Conservation (phyloP, 2,329 filamentous ascomycete genomes). For the Diaporthe vexans region DNA sequence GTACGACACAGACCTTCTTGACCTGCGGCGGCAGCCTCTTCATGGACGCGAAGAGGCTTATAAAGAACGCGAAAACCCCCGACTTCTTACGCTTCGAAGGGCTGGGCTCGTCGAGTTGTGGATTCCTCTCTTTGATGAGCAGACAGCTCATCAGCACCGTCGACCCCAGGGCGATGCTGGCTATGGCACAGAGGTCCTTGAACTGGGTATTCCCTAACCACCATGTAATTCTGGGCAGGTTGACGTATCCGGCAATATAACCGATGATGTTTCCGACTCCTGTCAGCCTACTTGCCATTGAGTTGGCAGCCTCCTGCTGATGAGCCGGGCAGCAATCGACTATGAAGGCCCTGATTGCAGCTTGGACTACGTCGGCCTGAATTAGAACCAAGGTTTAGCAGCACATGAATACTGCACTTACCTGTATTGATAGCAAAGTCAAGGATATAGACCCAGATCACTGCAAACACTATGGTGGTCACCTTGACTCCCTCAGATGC, state of each 20-base stretch:
- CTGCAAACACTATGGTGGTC: slow-evolving; percentile 81
- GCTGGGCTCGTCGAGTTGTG: slow-evolving; percentile 77
- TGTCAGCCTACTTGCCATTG: slow-evolving; percentile 90
- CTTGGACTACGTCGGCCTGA: slow-evolving; percentile 76
- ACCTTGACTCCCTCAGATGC: slow-evolving; percentile 75
- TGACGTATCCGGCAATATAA: slow-evolving; percentile 87
- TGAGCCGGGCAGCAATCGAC: slow-evolving; percentile 93
- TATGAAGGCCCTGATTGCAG: slow-evolving; percentile 90
- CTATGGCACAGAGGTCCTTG: slow-evolving; percentile 90
- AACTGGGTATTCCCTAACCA: slow-evolving; percentile 92
- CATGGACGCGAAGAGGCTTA: slow-evolving; percentile 81
- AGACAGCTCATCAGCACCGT: slow-evolving; percentile 80
- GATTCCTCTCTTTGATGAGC: slow-evolving; percentile 83
- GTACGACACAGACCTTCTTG: slow-evolving; percentile 83
- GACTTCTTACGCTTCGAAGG: slow-evolving; percentile 64
- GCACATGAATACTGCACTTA: slow-evolving; percentile 54
- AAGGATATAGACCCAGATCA: slow-evolving; percentile 88
- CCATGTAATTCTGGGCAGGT: slow-evolving; percentile 81
- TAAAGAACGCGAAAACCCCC: slow-evolving; percentile 85
- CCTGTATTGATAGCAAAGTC: slow-evolving; percentile 96
- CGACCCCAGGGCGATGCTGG: slow-evolving; percentile 77
- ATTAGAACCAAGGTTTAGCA: slow-evolving; percentile 34
- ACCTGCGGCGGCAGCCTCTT: slow-evolving; percentile 86
- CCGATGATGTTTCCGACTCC: slow-evolving; percentile 93
- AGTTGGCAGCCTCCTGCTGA: slow-evolving; percentile 93